phyloP scores from a whole-genome alignment of 2,329 filamentous ascomycete species.

The Pseudodiploospora longispora region DNA sequence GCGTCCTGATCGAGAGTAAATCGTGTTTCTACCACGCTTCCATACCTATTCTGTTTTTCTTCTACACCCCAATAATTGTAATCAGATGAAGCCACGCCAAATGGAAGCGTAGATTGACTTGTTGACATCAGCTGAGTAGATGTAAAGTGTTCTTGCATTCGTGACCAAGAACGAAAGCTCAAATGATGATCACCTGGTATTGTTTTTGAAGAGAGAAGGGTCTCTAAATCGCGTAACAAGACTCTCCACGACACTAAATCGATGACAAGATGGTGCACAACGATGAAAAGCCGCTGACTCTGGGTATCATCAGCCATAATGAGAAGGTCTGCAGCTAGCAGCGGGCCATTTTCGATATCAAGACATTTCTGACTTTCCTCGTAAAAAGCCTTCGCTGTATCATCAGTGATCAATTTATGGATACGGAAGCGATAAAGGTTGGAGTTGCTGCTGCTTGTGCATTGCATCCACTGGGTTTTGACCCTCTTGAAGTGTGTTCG shows the following conservation, averaged over 20 bases:
- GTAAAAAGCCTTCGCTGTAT: not conserved
- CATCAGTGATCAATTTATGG: not conserved
- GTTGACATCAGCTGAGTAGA: not conserved
- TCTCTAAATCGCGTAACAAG: not conserved
- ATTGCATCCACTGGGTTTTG: not conserved
- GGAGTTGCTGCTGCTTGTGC: not conserved
- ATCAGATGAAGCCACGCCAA: not conserved
- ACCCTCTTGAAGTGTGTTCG: not conserved
- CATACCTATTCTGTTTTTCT: not conserved
- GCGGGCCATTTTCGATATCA: not conserved
- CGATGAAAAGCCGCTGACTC: not conserved
- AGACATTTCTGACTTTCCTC: too few relatives aligned
- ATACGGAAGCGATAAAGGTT: not conserved
- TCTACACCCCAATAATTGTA: slow-evolving; percentile 5
- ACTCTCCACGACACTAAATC: not conserved
- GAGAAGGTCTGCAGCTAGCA: not conserved
- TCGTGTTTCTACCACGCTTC: not conserved
- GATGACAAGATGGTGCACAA: slow-evolving; percentile 1
- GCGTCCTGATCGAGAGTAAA: slow-evolving; percentile 7
- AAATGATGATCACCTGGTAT: not conserved
- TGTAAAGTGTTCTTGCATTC: not conserved
- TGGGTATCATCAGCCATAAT: not conserved
- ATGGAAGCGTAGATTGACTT: not conserved
- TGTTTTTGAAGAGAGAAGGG: not conserved
- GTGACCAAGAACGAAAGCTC: not conserved